Evolutionary conservation across 805 yeast species (phyloP), one percentile per base, ranked within the genome.

Genomic region (Ogataea trehaloabstinens): DNA sequence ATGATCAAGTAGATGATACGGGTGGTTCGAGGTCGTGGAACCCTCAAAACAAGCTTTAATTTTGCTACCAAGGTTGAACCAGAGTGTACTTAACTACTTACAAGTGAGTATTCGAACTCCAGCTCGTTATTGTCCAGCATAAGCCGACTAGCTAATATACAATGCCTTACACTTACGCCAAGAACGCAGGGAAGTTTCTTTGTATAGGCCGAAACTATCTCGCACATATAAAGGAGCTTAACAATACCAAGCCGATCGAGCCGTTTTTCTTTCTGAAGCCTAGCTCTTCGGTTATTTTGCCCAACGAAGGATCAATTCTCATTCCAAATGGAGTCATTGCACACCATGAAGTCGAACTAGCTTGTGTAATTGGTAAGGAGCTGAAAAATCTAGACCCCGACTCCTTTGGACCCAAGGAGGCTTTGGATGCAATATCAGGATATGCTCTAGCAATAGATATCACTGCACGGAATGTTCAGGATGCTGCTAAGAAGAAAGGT

Each of bases 151-250:
- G n/a, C n/a, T n/a, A n/a, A n/a, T n/a, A 22, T 12, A 22, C 11
- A 8, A 75, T 75, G 80, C 68, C 75, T 24, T 69, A 55, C 53
- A 44, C 43, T 16, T 85, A 82, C 58, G 66, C 81, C 29, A 78
- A 75, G 40, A 55, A 66, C 15, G 89, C 87, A 2, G 73, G 82
- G 25, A 93, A 93, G 66, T 77, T 91, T 55, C 75, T 93, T 13
- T 93, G 99, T 63, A 91, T 93, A 49, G 99, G 99, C 31, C 82
- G 99, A 53, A 93, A 93, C 64, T 93, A 89, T 60, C 95, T 88
- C n/a, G 97, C 95, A 16, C 99, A 93, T 55, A 86, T 89, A 58
- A 76, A 83, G 46, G 99, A 93, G 61, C 70, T 93, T 41, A 84
- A 86, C 70, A 93, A 90, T 58, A 63, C 76, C 18, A 72, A 76